Evolutionary conservation across 257 asterid genomes (phyloP), one percentile per base, ranked within the genome.

Genomic region (Paraleonurus japonicus): DNA sequence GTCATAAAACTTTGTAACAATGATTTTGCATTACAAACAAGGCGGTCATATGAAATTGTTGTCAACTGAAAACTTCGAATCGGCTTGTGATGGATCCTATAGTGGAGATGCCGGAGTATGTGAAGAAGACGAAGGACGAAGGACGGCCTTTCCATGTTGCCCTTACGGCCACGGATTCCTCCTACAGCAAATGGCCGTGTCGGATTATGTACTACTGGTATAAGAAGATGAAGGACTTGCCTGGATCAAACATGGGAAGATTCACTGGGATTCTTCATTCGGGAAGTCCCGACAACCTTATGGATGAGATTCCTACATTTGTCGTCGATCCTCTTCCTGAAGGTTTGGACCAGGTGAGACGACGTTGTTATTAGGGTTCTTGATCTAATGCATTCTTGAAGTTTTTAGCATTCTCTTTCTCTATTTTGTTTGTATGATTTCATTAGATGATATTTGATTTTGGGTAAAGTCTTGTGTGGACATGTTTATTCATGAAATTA

Each of bases 291-390:
- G 91, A 84, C 75, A 82, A 84, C 61, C 82, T 88, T n/a, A 82
- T 85, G 95, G 88, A 88, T 61, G 95, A 84, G 82, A 88, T 88
- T 39, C 95, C 88, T 3, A 85, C 91, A 0, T 77, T 84, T 45
- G 85, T 88, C 24, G 91, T 82, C 47, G 84, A 88, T 65, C 91
- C 91, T 59, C 89, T 88, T 60, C 91, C 95, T 1, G 17, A 57
- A 2, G 91, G 91, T 62, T 41, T 84, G 78, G 89, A 88, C 65
- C 62, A 67, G 89, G 89, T 72, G 43, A 72, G 70, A 28, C 47
- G 10, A 17, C n/a, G 7, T n/a, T 73, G 11, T 24, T n/a, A 15
- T 27, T 15, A 50, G 19, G 58, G 23, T n/a, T n/a, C n/a, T n/a
- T n/a, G n/a, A n/a, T n/a, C n/a, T n/a, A n/a, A n/a, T n/a, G n/a